Base-by-base conservation (phyloP, 805 yeast species). In the Naumovozyma castellii region DNA sequence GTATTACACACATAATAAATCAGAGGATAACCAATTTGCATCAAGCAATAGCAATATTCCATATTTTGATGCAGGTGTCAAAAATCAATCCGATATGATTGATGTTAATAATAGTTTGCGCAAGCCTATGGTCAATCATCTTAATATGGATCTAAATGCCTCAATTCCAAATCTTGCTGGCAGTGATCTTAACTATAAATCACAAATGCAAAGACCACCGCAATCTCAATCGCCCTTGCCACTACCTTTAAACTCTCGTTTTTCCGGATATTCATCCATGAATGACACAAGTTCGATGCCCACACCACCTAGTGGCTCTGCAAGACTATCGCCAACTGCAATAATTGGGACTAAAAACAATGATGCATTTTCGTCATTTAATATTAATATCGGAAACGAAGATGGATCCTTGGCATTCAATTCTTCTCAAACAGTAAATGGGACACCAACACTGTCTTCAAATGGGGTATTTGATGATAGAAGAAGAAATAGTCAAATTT, bases 1-100 rank as follows among this genome's bases (percentile, higher is more conserved):
- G 40, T 48, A 47, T 28, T 46, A 45, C 34, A 14, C 15, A 27
- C 40, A 14, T 36, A 30, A 36, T 36, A 20, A 6, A 43, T 33
- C 36, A 37, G 40, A 15, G 41, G 44, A 22, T 38, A 40, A 20
- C 10, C 27, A 22, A 22, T 22, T 22, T 22, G 6, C 27, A 22
- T 6, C 27, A 22, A 22, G 10, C 10, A 22, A 22, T 22, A 22
- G 10, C 10, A 22, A 22, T 22, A 22, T 22, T 22, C 27, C 27
- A 22, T 22, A 22, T 22, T 22, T 6, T 22, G 27, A 22, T 6
- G 6, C 27, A 22, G 27, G 10, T 6, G 10, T 10, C 10, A 22
- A 22, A 22, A 6, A 6, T 22, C 6, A 22, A 10, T 6, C 27
- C 6, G 10, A 22, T 22, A 10, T 10, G 6, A 6, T 22, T 6